Evolutionary conservation across 192 early-diverging fungal species (phyloP).

Genomic region (Fimicolochytrium jonesii): DNA sequence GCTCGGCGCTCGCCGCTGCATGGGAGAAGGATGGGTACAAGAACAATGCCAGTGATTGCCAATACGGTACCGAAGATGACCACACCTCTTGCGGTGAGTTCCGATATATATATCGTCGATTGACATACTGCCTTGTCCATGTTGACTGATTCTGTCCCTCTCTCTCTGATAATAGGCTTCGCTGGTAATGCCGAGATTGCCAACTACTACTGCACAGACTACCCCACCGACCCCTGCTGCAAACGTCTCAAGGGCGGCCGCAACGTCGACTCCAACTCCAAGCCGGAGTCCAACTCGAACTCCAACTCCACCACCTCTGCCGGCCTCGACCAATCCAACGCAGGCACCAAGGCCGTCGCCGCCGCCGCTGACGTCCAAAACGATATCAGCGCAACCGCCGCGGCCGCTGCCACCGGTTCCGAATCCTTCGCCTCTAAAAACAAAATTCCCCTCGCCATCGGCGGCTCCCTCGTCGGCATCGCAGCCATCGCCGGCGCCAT

Average conservation of each 20-base stretch:
- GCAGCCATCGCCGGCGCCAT: slow-evolving; percentile 8
- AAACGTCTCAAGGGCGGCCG: neutral
- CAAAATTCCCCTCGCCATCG: slow-evolving; percentile 26
- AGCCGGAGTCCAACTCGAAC: too few species aligned
- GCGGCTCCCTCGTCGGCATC: slow-evolving; percentile 7
- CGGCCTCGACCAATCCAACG: too few species aligned
- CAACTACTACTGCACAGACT: slow-evolving; percentile 27
- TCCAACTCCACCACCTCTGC: too few species aligned
- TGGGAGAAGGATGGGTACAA: slow-evolving; percentile 2
- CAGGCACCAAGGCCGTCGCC: neutral
- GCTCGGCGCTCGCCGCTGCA: neutral
- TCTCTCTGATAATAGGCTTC: slow-evolving; percentile 21
- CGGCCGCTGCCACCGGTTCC: neutral
- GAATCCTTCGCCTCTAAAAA: slow-evolving; percentile 3
- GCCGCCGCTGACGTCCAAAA: neutral
- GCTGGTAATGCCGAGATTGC: slow-evolving; percentile 30
- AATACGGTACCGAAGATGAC: slow-evolving; percentile 27
- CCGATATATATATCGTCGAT: neutral
- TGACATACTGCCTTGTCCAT: slow-evolving; percentile 1
- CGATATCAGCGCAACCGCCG: too few species aligned
- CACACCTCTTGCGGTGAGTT: slow-evolving; percentile 25
- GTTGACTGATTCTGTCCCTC: neutral
- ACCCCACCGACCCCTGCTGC: slow-evolving; percentile 25
- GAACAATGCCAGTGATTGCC: slow-evolving; percentile 3
- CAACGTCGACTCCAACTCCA: too few species aligned